These are phyloP conservation scores for Solanum clarkiae DNA, from an alignment of 257 asterid genomes.

Conservation along the genomic window DNA sequence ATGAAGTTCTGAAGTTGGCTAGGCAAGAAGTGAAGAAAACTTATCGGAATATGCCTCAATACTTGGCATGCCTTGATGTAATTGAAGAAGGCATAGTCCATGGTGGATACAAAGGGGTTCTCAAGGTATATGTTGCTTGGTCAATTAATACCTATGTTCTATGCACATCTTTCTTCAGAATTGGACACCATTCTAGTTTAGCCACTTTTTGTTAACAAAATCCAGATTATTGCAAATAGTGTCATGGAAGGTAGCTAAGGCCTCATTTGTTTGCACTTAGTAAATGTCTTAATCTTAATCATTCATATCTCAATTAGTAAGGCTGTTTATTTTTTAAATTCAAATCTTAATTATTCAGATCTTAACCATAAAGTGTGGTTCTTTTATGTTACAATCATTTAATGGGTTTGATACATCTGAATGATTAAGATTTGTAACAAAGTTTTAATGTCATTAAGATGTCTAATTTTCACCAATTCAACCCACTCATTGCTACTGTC, in stretches of 20 bases:
- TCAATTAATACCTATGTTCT: slow-evolving; percentile 1
- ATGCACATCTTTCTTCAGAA: not conserved
- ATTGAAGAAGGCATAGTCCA: slow-evolving; percentile 84
- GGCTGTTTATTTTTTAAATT: not conserved
- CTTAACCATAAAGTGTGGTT: not conserved
- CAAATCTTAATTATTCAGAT: not conserved
- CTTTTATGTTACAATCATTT: not conserved
- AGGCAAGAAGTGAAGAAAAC: slow-evolving; percentile 62
- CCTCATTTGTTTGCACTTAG: not conserved
- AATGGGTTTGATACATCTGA: not conserved
- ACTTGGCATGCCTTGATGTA: slow-evolving; percentile 83
- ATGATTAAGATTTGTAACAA: not conserved
- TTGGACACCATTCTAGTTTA: not conserved
- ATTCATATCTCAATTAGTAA: not conserved
- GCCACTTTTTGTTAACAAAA: not conserved
- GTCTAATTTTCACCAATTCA: not conserved
- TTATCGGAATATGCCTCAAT: slow-evolving; percentile 74
- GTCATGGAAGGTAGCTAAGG: not conserved
- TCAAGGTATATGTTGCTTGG: slow-evolving; percentile 43
- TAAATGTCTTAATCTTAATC: not conserved
- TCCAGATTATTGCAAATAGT: not conserved
- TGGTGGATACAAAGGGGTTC: slow-evolving; percentile 83
- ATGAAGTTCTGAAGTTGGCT: slow-evolving; percentile 38
- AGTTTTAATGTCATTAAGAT: not conserved
- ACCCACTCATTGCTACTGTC: not conserved